Percentiles rank a stretch among this genome's conserved stretches.
phyloP scores from a whole-genome alignment of 75 land plant species.

The Cryptomeria japonica region DNA sequence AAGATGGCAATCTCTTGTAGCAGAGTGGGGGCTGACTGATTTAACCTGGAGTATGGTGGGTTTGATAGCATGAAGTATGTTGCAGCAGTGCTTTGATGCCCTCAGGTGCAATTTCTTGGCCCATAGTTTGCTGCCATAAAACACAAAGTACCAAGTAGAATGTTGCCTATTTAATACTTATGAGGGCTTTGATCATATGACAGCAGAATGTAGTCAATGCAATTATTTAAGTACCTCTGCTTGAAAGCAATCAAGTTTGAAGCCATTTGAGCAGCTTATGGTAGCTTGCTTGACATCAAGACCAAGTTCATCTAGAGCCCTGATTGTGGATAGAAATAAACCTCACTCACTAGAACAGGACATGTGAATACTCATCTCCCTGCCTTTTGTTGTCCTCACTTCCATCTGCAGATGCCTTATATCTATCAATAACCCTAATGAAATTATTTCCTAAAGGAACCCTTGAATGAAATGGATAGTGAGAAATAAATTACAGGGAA shows the following conservation, averaged over 20 bases:
- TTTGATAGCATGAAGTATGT: neutral
- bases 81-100: constrained; percentile 40
- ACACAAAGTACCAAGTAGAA: neutral
- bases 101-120: constrained; percentile 29
- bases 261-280: constrained; percentile 22
- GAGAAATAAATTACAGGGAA: constrained; percentile 32
- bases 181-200: neutral
- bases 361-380: constrained; percentile 12
- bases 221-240: neutral
- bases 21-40: neutral
- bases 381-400: constrained; percentile 17
- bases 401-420: constrained; percentile 13
- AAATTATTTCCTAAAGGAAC: constrained; percentile 22
- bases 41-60: neutral
- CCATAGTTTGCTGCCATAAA: constrained; percentile 26
- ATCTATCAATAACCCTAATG: neutral
- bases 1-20: no score
- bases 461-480: constrained; percentile 24
- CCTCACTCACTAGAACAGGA: constrained; percentile 12
- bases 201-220: neutral
- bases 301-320: constrained; percentile 20
- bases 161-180: neutral
- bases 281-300: constrained; percentile 18
- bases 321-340: no score
- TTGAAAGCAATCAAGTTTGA: constrained; percentile 14